Evolutionary conservation across 108 stramenopile species (phyloP), one percentile per base, ranked within the genome.

Genomic region (Skeletonema grethae): DNA sequence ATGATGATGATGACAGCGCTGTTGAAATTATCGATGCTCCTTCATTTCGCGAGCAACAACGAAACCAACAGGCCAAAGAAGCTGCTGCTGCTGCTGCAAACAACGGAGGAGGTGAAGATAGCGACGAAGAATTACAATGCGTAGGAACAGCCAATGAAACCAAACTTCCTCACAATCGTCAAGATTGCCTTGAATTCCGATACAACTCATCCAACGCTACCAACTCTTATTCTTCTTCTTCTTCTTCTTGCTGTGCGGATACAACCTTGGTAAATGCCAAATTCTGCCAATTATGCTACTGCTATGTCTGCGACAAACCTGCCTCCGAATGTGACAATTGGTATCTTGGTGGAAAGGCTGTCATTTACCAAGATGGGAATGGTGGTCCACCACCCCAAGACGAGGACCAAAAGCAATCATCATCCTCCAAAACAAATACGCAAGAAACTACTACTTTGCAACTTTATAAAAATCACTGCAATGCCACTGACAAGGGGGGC

Each of bases 261-360:
- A 43, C 41, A 11, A 43, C 41, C 15, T 43, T 43, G 41, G 41
- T n/a, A 43, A 72, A 76, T 72, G 63, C 70, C 43, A 48, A 50
- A 0, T 65, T 57, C 29, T 76, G 75, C 48, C 34, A n/a, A 13
- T 57, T 76, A 36, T 76, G 75, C 53, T 76, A 76, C 29, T 76
- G 75, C 64, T 72, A 72, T 63, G 70, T 76, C 16, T 76, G 75
- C 34, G 75, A 76, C 31, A 39, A 50, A 24, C 70, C 70, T 1
- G 75, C 75, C 8, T 30, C 32, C 12, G 70, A 71, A 46, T 76
- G 75, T 43, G 28, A 20, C 25, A 22, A 57, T 64, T 76, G 75
- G 75, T 36, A 60, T 29, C 29, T 12, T 31, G 73, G 73, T 11
- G 50, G 15, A 25, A 67, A 46, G 41, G 64, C 41, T 16, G 22